phyloP scores from a whole-genome alignment of 805 yeast species.

The Saturnispora serradocipensis region DNA sequence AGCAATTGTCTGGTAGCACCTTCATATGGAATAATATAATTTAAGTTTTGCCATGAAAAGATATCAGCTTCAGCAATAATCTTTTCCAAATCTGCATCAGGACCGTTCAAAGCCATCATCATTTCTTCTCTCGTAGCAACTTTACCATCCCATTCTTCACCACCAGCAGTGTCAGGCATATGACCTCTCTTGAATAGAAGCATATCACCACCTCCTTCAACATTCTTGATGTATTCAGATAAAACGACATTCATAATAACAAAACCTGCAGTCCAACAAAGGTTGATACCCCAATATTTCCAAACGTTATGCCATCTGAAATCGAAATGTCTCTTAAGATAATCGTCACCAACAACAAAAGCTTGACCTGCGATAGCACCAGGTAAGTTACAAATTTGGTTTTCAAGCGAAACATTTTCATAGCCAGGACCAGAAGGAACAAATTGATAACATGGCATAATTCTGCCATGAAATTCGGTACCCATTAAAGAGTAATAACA shows the following conservation, averaged over 20 bases:
- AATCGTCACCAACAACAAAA: constrained; percentile 28
- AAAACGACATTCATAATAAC: constrained; percentile 25
- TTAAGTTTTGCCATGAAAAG: constrained; percentile 56
- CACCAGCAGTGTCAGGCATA: constrained; percentile 22
- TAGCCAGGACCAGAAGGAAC: constrained; percentile 52
- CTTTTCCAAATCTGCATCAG: constrained; percentile 28
- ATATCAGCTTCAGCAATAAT: constrained; percentile 41
- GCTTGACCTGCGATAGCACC: constrained; percentile 34
- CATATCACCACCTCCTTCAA: constrained; percentile 28
- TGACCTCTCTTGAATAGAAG: constrained; percentile 36
- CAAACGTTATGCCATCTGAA: constrained; percentile 34
- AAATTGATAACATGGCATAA: constrained; percentile 39
- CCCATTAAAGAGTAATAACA: constrained; percentile 45
- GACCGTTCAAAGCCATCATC: constrained; percentile 23
- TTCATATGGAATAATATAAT: constrained; percentile 45
- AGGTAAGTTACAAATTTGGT: constrained; percentile 40
- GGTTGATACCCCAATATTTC: constrained; percentile 39
- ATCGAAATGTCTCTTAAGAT: constrained; percentile 27
- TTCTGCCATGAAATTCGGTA: constrained; percentile 46
- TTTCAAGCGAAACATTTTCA: constrained; percentile 30
- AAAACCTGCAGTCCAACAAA: constrained; percentile 40
- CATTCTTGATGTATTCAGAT: constrained; percentile 26
- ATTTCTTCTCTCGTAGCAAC: constrained; percentile 25
- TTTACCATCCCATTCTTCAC: constrained; percentile 36
- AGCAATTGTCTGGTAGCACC: constrained; percentile 34